Conservation (phyloP, 2,329 filamentous ascomycete genomes). For the Xenosphaeropsis pyriputrescens region DNA sequence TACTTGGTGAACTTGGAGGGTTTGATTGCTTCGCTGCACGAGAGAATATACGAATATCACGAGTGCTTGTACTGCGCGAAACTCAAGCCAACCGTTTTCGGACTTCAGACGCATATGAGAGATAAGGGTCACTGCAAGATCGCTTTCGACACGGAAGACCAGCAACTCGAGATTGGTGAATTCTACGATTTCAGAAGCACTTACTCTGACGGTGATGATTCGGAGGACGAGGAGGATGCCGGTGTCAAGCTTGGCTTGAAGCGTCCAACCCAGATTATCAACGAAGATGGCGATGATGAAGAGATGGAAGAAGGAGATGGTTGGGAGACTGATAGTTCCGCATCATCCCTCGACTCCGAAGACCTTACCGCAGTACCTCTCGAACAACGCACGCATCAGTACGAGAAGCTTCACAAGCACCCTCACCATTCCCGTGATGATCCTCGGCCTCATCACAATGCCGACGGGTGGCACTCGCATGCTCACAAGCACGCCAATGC, state of each 20-base stretch:
- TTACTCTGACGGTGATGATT: slow-evolving; percentile 66
- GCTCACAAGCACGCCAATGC: slow-evolving; percentile 60
- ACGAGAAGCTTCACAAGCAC: slow-evolving; percentile 57
- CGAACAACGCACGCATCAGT: slow-evolving; percentile 55
- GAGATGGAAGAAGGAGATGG: slow-evolving; percentile 52
- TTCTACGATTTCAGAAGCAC: slow-evolving; percentile 96
- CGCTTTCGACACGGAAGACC: slow-evolving; percentile 73
- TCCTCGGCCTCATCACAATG: slow-evolving; percentile 57
- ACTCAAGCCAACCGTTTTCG: slow-evolving; percentile 60
- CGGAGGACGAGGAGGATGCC: slow-evolving; percentile 39
- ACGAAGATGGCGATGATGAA: slow-evolving; percentile 36
- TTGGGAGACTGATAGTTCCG: slow-evolving; percentile 90
- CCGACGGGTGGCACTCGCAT: slow-evolving; percentile 69
- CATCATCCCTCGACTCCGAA: slow-evolving; percentile 76
- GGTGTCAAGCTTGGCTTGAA: slow-evolving; percentile 59
- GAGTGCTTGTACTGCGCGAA: slow-evolving; percentile 86
- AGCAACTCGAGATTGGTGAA: slow-evolving; percentile 88
- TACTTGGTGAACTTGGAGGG: slow-evolving; percentile 76
- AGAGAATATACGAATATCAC: slow-evolving; percentile 65
- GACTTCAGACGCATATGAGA: slow-evolving; percentile 91
- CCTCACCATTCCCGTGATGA: slow-evolving; percentile 63
- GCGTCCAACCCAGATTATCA: slow-evolving; percentile 35
- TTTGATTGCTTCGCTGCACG: slow-evolving; percentile 61
- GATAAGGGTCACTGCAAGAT: slow-evolving; percentile 97
- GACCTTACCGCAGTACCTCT: slow-evolving; percentile 70